Conservation (phyloP, 306 rosid genomes). For the Cucumis melo region DNA sequence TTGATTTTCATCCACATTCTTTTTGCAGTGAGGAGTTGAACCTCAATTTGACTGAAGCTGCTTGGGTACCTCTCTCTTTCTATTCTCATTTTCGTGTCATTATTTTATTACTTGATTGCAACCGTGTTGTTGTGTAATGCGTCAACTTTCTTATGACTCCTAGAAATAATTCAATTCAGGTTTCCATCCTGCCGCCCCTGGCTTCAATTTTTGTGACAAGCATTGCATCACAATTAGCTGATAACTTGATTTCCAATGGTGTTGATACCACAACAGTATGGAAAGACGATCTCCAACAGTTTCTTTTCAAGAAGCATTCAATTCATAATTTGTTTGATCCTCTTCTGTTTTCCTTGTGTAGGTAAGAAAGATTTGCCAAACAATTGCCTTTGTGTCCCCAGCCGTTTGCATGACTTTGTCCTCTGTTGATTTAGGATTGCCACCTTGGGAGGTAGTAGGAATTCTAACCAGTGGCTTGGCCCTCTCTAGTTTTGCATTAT, state of each 20-base stretch:
- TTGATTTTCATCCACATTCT: neutral
- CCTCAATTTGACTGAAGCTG: constrained; percentile 86
- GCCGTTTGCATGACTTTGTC: constrained; percentile 96
- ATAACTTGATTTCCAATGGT: constrained; percentile 73
- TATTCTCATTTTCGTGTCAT: neutral
- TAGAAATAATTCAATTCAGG: constrained; percentile 33
- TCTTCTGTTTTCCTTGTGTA: constrained; percentile 8
- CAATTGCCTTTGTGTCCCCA: constrained; percentile 91
- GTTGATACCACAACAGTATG: constrained; percentile 78
- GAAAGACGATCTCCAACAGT: constrained; percentile 6
- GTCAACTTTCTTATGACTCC: neutral
- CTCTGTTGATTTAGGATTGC: constrained; percentile 89
- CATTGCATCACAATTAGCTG: constrained; percentile 75
- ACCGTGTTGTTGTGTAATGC: neutral
- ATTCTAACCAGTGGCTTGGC: constrained; percentile 83
- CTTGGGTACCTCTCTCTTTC: constrained; percentile 49
- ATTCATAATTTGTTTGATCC: neutral
- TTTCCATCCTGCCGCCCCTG: constrained; percentile 84
- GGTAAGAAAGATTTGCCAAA: constrained; percentile 98
- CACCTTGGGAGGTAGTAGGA: constrained; percentile 85
- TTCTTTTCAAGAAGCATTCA: neutral
- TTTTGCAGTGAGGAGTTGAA: constrained; percentile 75
- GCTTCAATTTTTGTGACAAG: constrained; percentile 66
- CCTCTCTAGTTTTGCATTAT: constrained; percentile 93
- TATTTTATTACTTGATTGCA: neutral